Evolutionary conservation across 441 rosid species (phyloP).

Genomic region (Arabidopsis hybrid): DNA sequence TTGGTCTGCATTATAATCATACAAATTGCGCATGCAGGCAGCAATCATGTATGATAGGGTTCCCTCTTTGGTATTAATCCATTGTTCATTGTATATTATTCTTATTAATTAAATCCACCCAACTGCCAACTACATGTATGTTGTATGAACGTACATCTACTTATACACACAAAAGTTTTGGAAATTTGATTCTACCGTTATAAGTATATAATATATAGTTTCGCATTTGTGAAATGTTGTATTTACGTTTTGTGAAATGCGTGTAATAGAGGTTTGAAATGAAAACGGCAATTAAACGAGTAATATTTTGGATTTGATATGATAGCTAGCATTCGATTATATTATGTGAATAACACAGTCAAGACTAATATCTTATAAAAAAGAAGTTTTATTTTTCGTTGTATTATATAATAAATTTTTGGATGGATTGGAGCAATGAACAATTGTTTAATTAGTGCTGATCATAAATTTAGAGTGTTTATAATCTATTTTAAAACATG

Average conservation of each 20-base stretch:
- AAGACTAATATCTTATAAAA: not conserved
- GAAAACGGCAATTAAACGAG: not conserved
- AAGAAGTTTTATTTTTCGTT: not conserved
- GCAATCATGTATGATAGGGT: constrained; percentile 55
- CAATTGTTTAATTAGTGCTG: not conserved
- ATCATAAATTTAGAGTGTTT: not conserved
- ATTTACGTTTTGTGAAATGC: not conserved
- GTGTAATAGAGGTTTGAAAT: not conserved
- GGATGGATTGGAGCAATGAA: not conserved
- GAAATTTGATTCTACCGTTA: not conserved
- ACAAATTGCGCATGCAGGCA: constrained; percentile 49
- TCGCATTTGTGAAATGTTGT: not conserved
- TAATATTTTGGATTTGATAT: not conserved
- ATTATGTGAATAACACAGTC: not conserved
- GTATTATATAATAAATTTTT: not conserved
- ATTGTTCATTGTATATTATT: constrained; percentile 24
- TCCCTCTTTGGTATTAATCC: constrained; percentile 38
- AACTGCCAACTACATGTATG: constrained; percentile 43
- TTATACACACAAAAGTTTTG: constrained; percentile 10
- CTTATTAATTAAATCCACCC: constrained; percentile 34
- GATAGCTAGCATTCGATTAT: not conserved
- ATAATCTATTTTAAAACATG: not conserved
- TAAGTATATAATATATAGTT: not conserved
- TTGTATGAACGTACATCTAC: constrained; percentile 4
- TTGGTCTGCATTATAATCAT: constrained; percentile 29